These are phyloP conservation scores for Diplodia sapinea DNA, from an alignment of 2,329 filamentous ascomycete genomes.

Conservation along the genomic window DNA sequence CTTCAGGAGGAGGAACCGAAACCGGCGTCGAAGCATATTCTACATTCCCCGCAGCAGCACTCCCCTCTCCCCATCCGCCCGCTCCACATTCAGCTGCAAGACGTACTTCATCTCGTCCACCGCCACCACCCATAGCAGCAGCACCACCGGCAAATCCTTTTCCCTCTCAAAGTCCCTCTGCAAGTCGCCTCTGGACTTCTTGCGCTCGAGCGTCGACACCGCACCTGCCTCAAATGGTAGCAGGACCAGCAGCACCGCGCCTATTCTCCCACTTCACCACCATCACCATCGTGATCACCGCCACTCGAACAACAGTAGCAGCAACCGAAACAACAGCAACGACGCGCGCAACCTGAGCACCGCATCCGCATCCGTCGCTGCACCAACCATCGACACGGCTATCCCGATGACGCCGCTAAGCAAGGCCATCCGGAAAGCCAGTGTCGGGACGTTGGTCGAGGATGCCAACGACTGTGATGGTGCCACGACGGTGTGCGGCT, in stretches of 20 bases:
- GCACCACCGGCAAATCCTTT: neutral
- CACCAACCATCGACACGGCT: slow-evolving; percentile 9
- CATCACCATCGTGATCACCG: neutral
- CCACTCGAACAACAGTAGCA: neutral
- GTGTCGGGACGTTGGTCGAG: neutral
- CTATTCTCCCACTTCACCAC: neutral
- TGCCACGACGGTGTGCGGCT: neutral
- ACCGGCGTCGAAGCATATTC: neutral
- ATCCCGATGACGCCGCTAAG: slow-evolving; percentile 22
- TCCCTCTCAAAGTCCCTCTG: neutral
- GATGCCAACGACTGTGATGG: neutral
- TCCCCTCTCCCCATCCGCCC: slow-evolving; percentile 2
- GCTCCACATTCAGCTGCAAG: slow-evolving; percentile 13
- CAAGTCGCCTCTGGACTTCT: neutral
- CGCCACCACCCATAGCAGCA: neutral
- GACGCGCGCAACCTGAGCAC: neutral
- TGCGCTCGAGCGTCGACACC: neutral
- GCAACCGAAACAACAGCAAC: neutral
- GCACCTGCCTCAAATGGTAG: neutral
- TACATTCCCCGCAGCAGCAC: neutral
- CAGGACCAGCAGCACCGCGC: neutral
- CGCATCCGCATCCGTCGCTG: neutral
- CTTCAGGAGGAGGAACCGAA: neutral
- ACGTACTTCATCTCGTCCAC: slow-evolving; percentile 6
- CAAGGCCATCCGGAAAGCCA: slow-evolving; percentile 19